phyloP scores from a whole-genome alignment of 2,329 filamentous ascomycete genomes.

The Simplicillium aogashimaense region DNA sequence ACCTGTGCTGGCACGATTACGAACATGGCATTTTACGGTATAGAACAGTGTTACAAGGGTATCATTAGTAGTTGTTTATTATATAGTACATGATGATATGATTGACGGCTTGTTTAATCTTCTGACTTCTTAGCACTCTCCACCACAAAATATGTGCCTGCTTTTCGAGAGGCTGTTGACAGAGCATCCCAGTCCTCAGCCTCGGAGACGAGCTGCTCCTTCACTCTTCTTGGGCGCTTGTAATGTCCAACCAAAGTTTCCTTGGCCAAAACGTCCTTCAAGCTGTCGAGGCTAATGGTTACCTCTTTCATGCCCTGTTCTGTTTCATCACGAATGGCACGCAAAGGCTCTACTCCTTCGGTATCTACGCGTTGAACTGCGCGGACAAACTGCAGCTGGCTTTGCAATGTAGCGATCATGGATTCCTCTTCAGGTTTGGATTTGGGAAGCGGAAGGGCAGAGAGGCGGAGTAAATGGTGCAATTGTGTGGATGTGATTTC shows the following conservation, averaged over 20 bases:
- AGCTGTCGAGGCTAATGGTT: slow-evolving; percentile 46
- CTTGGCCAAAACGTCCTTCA: slow-evolving; percentile 44
- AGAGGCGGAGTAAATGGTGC: slow-evolving; percentile 77
- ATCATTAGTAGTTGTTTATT: background rate
- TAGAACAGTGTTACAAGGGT: background rate
- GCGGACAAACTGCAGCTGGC: slow-evolving; percentile 85
- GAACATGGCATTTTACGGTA: background rate
- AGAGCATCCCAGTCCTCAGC: slow-evolving; percentile 64
- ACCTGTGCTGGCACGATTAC: no score
- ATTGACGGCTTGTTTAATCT: slow-evolving; percentile 1
- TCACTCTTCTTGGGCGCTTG: slow-evolving; percentile 29
- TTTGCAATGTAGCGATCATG: slow-evolving; percentile 66
- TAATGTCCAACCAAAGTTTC: slow-evolving; percentile 54
- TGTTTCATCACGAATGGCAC: slow-evolving; percentile 75
- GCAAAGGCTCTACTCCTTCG: slow-evolving; percentile 59
- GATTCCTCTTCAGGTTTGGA: slow-evolving; percentile 50
- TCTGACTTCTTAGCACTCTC: slow-evolving; percentile 42
- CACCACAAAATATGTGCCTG: slow-evolving; percentile 70
- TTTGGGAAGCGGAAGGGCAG: slow-evolving; percentile 68
- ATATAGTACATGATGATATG: no score
- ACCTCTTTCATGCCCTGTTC: slow-evolving; percentile 46
- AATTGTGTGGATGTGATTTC: slow-evolving; percentile 58
- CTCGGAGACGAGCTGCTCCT: slow-evolving; percentile 26
- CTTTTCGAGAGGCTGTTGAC: slow-evolving; percentile 52
- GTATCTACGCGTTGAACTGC: slow-evolving; percentile 76